Conservation (phyloP, 2,329 filamentous ascomycete species). For the Epichloe gansuensis region DNA sequence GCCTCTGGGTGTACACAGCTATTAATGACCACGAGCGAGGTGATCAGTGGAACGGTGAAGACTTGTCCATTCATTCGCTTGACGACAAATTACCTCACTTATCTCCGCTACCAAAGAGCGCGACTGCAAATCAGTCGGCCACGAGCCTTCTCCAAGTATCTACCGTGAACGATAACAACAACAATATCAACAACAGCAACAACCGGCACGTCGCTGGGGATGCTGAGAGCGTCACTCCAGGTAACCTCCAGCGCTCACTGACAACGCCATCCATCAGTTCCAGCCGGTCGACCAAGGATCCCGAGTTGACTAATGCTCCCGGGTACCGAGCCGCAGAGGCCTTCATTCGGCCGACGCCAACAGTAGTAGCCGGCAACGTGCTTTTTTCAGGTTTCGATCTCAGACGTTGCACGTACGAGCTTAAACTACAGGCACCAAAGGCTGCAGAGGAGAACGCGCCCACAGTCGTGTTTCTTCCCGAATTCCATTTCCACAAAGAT, state of each 20-base stretch:
- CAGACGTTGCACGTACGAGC: conserved; percentile 59
- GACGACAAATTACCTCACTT: conserved; percentile 59
- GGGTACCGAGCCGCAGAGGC: conserved; percentile 88
- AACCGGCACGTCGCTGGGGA: conserved; percentile 31
- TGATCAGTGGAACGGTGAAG: conserved; percentile 96
- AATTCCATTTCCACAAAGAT: conserved; percentile 79
- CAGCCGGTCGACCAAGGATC: conserved; percentile 34
- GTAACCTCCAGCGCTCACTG: conserved; percentile 62
- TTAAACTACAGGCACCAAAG: conserved; percentile 52
- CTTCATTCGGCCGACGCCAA: conserved; percentile 74
- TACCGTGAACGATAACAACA: background rate
- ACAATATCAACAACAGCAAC: conserved; percentile 13
- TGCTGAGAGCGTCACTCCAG: conserved; percentile 52
- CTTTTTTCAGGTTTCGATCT: conserved; percentile 70
- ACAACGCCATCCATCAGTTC: conserved; percentile 55
- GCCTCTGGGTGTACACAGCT: conserved; percentile 75
- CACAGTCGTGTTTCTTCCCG: conserved; percentile 75
- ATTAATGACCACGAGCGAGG: conserved; percentile 80
- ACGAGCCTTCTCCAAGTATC: conserved; percentile 22
- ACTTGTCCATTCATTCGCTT: conserved; percentile 75
- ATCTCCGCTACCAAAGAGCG: conserved; percentile 34
- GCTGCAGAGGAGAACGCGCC: conserved; percentile 50
- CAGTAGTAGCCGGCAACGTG: conserved; percentile 60
- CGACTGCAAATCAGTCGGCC: conserved; percentile 30
- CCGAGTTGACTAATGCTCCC: conserved; percentile 47